Conservation (phyloP, 2,329 filamentous ascomycete genomes). For the Cladosporium sp. region DNA sequence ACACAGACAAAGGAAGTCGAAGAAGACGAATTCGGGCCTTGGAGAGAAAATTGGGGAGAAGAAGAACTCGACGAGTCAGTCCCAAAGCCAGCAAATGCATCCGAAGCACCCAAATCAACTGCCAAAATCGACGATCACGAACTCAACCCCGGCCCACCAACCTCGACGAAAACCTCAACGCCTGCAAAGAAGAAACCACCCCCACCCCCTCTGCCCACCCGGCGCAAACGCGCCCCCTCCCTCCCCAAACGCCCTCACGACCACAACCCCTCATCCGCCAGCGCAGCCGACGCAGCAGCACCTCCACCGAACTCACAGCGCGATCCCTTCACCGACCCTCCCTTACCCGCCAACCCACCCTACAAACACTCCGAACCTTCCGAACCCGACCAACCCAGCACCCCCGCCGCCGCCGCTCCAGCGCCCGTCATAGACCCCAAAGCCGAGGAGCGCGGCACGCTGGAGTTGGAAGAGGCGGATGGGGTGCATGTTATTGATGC, state of each 20-base stretch:
- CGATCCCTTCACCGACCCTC: neutral
- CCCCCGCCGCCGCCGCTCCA: neutral
- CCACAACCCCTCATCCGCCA: too few relatives aligned
- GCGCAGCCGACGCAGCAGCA: too few relatives aligned
- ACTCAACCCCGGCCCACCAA: neutral
- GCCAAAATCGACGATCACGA: neutral
- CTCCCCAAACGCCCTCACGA: neutral
- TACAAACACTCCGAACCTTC: too few relatives aligned
- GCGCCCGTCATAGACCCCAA: neutral
- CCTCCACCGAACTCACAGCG: too few relatives aligned
- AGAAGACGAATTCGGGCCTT: constrained; percentile 25
- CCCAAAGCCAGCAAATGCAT: neutral
- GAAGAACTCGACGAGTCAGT: neutral
- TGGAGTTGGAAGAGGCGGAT: constrained; percentile 10
- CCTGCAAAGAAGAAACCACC: neutral
- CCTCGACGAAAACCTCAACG: neutral
- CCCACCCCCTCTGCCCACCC: constrained; percentile 11
- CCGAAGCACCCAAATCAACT: too few relatives aligned
- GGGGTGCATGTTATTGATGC: constrained; percentile 8
- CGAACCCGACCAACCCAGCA: neutral
- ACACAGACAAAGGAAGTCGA: neutral
- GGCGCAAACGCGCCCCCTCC: constrained; percentile 2
- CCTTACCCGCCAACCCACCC: too few relatives aligned
- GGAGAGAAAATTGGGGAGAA: constrained; percentile 20
- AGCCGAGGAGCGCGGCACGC: constrained; percentile 9